Base-by-base conservation (phyloP, 345 rosid genomes). In the Mallotus nudiflorus region DNA sequence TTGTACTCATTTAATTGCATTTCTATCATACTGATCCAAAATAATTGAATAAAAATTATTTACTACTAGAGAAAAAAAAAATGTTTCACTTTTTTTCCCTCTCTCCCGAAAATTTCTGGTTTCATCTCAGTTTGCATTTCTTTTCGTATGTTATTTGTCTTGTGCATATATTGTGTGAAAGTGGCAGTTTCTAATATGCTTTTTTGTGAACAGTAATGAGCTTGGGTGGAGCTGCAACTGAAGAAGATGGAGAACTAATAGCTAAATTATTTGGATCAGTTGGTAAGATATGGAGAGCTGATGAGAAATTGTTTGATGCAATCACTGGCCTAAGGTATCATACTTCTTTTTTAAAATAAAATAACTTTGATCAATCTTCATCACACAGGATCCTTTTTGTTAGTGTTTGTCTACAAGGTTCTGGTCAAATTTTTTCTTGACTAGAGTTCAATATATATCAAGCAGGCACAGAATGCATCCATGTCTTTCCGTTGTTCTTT, bases 251-350 rank as follows among this genome's bases (percentile, higher is more conserved):
- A 74, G 87, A 82, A 42, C 69, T 92, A 46, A 88, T 95, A 10
- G 40, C 86, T 51, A 83, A 86, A 74, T 77, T 92, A 72, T 95
- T 95, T 68, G 90, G 94, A 57, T 80, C 94, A 7, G 83, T 92
- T 60, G 98, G 98, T 71, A 92, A 90, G 79, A 82, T 90, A 35
- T 90, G 91, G 91, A 88, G 70, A 77, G 96, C 94, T 72, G 89
- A 92, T 68, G 99, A 95, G 75, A 92, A 90, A 70, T 44, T 81
- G 69, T 92, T 95, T 73, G 98, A 92, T 85, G 99, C 96, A 67
- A 73, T 92, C 68, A 92, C 98, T 75, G 99, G 87, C 65, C 83
- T 95, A 71, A 95, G 99, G 98, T 92, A 84, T 61, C 27, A 60
- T 31, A 55, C 11, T 50, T 70, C 33, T 51, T 19, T 46, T 39